Evolutionary conservation across 1,284 basidiomycete species (phyloP), one percentile per base, ranked within the genome.

Genomic region (Irpex sp.): DNA sequence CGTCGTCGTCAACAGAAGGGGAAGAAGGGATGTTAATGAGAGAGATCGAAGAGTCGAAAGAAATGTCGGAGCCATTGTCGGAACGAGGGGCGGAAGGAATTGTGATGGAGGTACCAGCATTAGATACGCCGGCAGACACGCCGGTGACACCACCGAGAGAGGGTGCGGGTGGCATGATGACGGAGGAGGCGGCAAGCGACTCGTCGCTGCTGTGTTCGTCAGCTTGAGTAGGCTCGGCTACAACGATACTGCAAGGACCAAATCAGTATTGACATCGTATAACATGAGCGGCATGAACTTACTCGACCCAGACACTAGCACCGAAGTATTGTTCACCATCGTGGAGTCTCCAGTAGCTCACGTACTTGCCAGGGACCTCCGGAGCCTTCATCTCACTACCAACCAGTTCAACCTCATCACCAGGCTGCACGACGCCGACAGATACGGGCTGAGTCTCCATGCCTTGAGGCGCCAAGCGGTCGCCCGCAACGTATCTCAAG

Each of bases 361-460:
- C 82, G 74, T 92, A 92, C 60, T 84, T 82, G 11, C 91, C 91
- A 1, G 88, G 81, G 21, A 74, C 70, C 59, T 93, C 91, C 15
- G 92, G 92, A 9, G 92, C 92, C 84, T 91, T 92, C 72, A 93
- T 79, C 65, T 92, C 89, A n/a, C 83, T 83, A 6, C 87, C 88
- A 75, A 82, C 85, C 5, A 93, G 72, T 62, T 92, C 87, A 40
- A 87, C 78, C 62, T 83, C 79, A 47, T 80, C 79, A 34, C 89
- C 87, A 48, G 82, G 76, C 54, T 77, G 72, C 15, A 89, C 84
- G 4, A 67, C 60, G 2, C 88, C 89, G 38, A 91, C 79, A 57
- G 79, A 78, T 52, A 80, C 76, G 56, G 65, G 80, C 69, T 55
- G 62, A 31, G 74, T 59, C 31, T 74, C 73, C 34, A 67, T 70